Conservation (phyloP, 1,139 yeast species). For the Sugiyamaella sp. region DNA sequence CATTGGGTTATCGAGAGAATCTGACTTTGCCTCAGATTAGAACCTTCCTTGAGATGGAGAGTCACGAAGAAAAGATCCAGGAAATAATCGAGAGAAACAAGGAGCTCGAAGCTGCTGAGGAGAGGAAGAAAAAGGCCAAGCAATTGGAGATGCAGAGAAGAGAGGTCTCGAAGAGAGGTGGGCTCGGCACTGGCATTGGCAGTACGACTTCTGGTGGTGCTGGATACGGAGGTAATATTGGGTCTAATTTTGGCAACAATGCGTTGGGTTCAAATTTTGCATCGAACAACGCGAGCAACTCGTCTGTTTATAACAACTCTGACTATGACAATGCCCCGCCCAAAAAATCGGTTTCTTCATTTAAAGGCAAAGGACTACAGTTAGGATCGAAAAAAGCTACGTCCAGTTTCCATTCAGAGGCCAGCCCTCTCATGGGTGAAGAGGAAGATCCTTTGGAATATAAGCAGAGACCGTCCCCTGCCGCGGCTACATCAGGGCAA, state of each 20-base stretch:
- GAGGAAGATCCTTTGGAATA: constrained; percentile 21
- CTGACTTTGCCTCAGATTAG: constrained; percentile 79
- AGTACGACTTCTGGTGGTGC: constrained; percentile 24
- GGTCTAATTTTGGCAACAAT: constrained; percentile 16
- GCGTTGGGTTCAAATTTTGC: constrained; percentile 21
- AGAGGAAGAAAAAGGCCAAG: constrained; percentile 93
- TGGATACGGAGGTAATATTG: constrained; percentile 19
- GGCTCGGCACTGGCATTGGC: constrained; percentile 22
- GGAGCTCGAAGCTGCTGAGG: constrained; percentile 96
- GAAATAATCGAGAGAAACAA: constrained; percentile 96
- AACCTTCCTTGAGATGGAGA: constrained; percentile 94
- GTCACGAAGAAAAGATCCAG: constrained; percentile 97
- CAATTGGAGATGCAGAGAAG: constrained; percentile 79
- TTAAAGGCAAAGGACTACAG: constrained; percentile 77
- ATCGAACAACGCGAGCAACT: constrained; percentile 15
- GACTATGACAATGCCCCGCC: constrained; percentile 29
- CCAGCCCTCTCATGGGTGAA: constrained; percentile 38
- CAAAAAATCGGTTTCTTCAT: constrained; percentile 24
- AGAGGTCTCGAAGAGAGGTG: constrained; percentile 67
- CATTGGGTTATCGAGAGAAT: constrained; percentile 89
- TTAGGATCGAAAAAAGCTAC: constrained; percentile 66
- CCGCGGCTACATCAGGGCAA: constrained; percentile 30
- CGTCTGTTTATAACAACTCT: constrained; percentile 28
- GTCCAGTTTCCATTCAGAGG: constrained; percentile 45
- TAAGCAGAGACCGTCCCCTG: constrained; percentile 22